phyloP scores from a whole-genome alignment of 2,329 filamentous ascomycete genomes.

The Blastomyces parvus region DNA sequence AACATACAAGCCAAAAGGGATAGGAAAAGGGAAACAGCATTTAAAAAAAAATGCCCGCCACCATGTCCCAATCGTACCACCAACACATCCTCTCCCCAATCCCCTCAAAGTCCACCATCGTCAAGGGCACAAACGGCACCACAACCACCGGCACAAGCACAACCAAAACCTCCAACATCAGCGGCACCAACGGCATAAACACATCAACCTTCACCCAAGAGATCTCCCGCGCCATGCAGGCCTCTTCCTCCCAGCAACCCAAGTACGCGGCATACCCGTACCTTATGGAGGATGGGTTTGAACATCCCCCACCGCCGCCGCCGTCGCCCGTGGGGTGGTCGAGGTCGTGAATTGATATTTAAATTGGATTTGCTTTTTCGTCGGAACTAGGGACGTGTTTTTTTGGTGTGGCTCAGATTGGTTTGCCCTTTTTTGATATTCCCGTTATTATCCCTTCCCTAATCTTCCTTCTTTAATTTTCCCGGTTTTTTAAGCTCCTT shows the following conservation, averaged over 20 bases:
- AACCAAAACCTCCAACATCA: neutral
- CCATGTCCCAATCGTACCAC: conserved; percentile 1
- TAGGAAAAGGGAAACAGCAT: neutral
- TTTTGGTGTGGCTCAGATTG: too few relatives aligned
- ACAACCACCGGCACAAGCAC: neutral
- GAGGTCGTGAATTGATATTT: neutral
- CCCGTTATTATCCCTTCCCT: neutral
- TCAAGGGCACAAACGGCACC: neutral
- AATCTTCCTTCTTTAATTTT: neutral
- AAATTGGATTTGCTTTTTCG: neutral
- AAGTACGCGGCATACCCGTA: conserved; percentile 3
- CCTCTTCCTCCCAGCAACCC: conserved; percentile 3
- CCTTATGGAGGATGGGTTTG: neutral
- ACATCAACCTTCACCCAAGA: conserved; percentile 7
- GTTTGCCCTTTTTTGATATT: neutral
- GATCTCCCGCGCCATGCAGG: conserved; percentile 10
- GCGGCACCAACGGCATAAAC: conserved; percentile 1
- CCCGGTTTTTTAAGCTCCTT: neutral
- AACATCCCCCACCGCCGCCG: conserved; percentile 5
- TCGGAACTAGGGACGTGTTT: too few relatives aligned
- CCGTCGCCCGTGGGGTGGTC: conserved; percentile 6
- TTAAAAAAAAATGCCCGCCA: neutral
- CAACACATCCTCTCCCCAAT: conserved; percentile 1
- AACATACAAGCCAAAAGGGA: neutral
- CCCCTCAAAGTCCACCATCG: conserved; percentile 3